phyloP scores from a whole-genome alignment of 345 rosid genomes.

The Arabidopsis suecica region DNA sequence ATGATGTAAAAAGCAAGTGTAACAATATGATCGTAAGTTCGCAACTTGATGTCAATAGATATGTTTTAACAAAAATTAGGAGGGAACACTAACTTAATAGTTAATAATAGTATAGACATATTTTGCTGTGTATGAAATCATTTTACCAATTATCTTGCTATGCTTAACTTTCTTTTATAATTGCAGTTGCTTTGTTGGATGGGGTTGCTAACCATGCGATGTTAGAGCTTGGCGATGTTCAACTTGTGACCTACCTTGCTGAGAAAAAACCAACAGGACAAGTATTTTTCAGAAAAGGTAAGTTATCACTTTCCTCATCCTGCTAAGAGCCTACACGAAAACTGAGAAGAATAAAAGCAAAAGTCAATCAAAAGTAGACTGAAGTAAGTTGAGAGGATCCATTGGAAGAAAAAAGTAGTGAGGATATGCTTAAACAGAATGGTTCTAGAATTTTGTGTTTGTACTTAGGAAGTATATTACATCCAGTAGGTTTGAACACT shows the following conservation, averaged over 20 bases:
- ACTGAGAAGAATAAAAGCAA: constrained; percentile 6
- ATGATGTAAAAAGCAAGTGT: constrained; percentile 7
- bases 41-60: constrained; percentile 24
- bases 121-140: constrained; percentile 11
- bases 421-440: neutral
- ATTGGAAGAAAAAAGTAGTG: neutral
- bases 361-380: constrained; percentile 7
- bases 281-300: constrained; percentile 73
- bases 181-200: constrained; percentile 70
- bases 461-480: constrained; percentile 11
- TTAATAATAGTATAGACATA: constrained; percentile 16
- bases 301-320: constrained; percentile 39
- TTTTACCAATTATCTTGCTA: constrained; percentile 23
- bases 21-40: neutral
- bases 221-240: constrained; percentile 76
- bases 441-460: constrained; percentile 7
- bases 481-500: constrained; percentile 13
- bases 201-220: constrained; percentile 79
- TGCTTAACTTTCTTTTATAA: constrained; percentile 43
- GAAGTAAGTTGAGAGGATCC: constrained; percentile 9
- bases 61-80: neutral
- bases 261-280: constrained; percentile 84
- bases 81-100: constrained; percentile 6
- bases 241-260: constrained; percentile 73
- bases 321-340: constrained; percentile 16